A percentile compares a stretch with the other conserved stretches of the same genome.
Conservation (phyloP, 225 moss, liverwort and hornwort genomes). For the Polytrichum formosum region DNA sequence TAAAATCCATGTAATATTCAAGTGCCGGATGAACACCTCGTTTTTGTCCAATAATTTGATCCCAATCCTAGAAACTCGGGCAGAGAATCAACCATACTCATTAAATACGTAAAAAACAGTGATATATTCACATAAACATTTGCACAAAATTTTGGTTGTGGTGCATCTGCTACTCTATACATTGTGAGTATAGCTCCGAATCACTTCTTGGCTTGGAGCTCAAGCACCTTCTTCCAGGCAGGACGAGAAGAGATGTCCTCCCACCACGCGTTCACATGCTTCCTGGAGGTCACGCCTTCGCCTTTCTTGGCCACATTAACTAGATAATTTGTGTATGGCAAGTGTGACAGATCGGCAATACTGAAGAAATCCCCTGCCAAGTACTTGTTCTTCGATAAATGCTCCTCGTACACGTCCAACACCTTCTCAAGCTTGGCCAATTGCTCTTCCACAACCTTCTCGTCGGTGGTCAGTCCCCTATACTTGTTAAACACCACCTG, state of each 20-base stretch:
- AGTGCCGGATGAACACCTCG: too few species aligned
- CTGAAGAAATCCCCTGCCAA: conserved; percentile 45
- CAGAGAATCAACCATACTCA: too few species aligned
- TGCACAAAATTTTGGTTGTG: too few species aligned
- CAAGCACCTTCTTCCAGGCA: conserved; percentile 14
- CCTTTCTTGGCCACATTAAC: conserved; percentile 6
- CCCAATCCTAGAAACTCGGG: too few species aligned
- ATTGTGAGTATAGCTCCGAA: too few species aligned
- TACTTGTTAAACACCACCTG: conserved; percentile 9
- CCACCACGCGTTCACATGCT: conserved; percentile 33
- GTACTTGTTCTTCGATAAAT: conserved; percentile 24
- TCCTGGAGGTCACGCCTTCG: conserved; percentile 15
- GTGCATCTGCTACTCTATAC: too few species aligned
- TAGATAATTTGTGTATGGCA: conserved; percentile 24
- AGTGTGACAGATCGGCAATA: conserved; percentile 31
- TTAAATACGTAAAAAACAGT: too few species aligned
- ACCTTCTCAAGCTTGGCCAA: conserved; percentile 26
- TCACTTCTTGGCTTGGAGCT: neutral
- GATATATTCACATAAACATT: too few species aligned
- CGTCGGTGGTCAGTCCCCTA: conserved; percentile 12
- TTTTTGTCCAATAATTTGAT: too few species aligned
- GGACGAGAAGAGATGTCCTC: conserved; percentile 26
- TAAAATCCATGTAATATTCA: too few species aligned
- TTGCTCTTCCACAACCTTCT: conserved; percentile 17
- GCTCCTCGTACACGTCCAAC: conserved; percentile 33